Evolutionary conservation across 2,329 filamentous ascomycete genomes (phyloP).

Genomic region (Metarhizium robertsii): DNA sequence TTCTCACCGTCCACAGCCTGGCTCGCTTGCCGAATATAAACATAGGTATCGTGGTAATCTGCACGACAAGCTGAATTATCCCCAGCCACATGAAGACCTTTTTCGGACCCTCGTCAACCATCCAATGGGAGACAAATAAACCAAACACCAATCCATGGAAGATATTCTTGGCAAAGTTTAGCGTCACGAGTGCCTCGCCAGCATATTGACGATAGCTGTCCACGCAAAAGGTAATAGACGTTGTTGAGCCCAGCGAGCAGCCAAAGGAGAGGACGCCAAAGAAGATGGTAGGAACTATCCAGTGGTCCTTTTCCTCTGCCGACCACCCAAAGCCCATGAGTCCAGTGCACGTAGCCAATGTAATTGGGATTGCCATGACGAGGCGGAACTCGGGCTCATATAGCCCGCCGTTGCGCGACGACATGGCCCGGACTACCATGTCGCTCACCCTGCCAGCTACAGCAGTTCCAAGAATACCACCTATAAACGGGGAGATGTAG

Average conservation of each 20-base stretch:
- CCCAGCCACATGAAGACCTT: constrained; percentile 76
- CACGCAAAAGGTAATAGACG: constrained; percentile 86
- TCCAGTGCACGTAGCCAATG: constrained; percentile 69
- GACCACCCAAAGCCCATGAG: constrained; percentile 96
- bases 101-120: constrained; percentile 64
- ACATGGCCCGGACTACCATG: constrained; percentile 72
- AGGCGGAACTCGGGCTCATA: constrained; percentile 93
- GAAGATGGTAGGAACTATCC: constrained; percentile 90
- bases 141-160: constrained; percentile 85
- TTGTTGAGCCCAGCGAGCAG: constrained; percentile 82
- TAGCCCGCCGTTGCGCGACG: constrained; percentile 74
- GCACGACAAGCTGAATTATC: constrained; percentile 69
- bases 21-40: constrained; percentile 88
- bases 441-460: constrained; percentile 86
- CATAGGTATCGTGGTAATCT: constrained; percentile 77
- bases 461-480: constrained; percentile 77
- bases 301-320: constrained; percentile 61
- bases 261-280: constrained; percentile 90
- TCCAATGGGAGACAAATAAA: constrained; percentile 80
- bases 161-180: constrained; percentile 93
- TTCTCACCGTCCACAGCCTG: constrained; percentile 88
- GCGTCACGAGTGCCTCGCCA: constrained; percentile 83
- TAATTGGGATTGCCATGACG: constrained; percentile 76
- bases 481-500: constrained; percentile 84
- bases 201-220: constrained; percentile 92